Conservation (phyloP, 2,329 filamentous ascomycete genomes). For the Anthostomella pinea region DNA sequence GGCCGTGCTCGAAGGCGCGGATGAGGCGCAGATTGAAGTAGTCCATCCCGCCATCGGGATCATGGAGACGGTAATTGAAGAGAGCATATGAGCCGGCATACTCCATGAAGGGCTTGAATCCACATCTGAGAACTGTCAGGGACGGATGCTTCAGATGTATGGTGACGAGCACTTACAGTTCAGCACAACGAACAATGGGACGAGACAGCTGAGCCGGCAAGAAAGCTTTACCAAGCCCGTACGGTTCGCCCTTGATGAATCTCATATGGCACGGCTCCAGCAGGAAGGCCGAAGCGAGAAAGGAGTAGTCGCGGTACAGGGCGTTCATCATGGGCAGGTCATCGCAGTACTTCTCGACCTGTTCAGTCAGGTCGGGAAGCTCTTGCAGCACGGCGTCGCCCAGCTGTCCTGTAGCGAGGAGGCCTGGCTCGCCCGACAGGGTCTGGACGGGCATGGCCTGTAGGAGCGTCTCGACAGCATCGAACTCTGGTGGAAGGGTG, state of each 20-base stretch:
- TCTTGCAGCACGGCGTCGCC: constrained; percentile 71
- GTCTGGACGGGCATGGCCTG: constrained; percentile 64
- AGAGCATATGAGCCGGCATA: constrained; percentile 69
- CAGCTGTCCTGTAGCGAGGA: constrained; percentile 71
- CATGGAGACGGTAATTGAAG: constrained; percentile 63
- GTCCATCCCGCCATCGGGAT: constrained; percentile 54
- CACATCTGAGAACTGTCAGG: constrained; percentile 41
- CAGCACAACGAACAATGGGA: constrained; percentile 79
- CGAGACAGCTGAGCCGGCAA: constrained; percentile 73
- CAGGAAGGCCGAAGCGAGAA: constrained; percentile 83
- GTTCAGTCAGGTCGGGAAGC: constrained; percentile 72
- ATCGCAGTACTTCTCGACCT: constrained; percentile 68
- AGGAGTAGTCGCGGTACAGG: constrained; percentile 87
- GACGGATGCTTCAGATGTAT: neutral
- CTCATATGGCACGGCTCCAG: constrained; percentile 86
- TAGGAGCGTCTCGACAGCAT: constrained; percentile 58
- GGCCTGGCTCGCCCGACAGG: constrained; percentile 67
- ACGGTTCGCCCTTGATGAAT: constrained; percentile 67
- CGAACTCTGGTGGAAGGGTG: constrained; percentile 70
- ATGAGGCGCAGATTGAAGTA: constrained; percentile 76
- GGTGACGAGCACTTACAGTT: constrained; percentile 63
- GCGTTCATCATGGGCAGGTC: constrained; percentile 81
- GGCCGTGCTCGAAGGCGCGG: constrained; percentile 85
- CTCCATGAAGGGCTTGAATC: constrained; percentile 92
- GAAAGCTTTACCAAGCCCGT: constrained; percentile 72